phyloP scores from a whole-genome alignment of 2,329 filamentous ascomycete genomes.

The Neonectria sp. region DNA sequence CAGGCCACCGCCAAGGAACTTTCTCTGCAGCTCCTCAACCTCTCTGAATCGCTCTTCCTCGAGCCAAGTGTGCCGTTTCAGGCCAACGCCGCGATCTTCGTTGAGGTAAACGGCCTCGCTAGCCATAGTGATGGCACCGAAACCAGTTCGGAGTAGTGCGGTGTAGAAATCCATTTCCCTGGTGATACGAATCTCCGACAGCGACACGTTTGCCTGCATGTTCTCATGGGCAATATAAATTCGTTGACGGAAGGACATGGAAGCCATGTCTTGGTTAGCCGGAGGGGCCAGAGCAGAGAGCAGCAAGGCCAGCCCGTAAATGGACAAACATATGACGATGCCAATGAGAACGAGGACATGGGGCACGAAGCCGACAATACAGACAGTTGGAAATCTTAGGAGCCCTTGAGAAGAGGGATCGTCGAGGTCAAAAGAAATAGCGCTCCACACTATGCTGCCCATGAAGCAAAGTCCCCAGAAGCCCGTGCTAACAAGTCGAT shows the following conservation, averaged over 20 bases:
- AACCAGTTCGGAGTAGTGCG: slow-evolving; percentile 87
- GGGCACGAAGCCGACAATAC: slow-evolving; percentile 94
- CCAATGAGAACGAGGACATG: slow-evolving; percentile 90
- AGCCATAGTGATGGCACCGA: slow-evolving; percentile 90
- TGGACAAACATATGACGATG: slow-evolving; percentile 80
- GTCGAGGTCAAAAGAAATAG: slow-evolving; percentile 73
- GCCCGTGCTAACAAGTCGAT: slow-evolving; percentile 87
- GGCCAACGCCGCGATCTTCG: slow-evolving; percentile 82
- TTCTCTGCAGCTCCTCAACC: slow-evolving; percentile 73
- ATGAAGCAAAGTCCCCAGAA: slow-evolving; percentile 95
- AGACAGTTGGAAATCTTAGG: slow-evolving; percentile 92
- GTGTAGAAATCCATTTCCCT: slow-evolving; percentile 97
- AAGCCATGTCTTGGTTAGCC: slow-evolving; percentile 43
- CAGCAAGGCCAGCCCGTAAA: slow-evolving; percentile 83
- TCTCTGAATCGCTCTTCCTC: slow-evolving; percentile 89
- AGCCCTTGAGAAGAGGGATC: slow-evolving; percentile 76
- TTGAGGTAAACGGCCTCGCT: slow-evolving; percentile 97
- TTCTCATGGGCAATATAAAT: slow-evolving; percentile 84
- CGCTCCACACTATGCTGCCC: slow-evolving; percentile 85
- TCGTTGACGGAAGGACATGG: slow-evolving; percentile 69
- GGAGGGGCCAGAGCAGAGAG: slow-evolving; percentile 73
- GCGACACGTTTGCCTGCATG: slow-evolving; percentile 91
- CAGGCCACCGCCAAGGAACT: slow-evolving; percentile 64
- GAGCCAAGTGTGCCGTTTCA: slow-evolving; percentile 88
- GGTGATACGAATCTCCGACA: slow-evolving; percentile 84